phyloP scores from a whole-genome alignment of 768 basidiomycete genomes.

The Phaeolepiota aurea region DNA sequence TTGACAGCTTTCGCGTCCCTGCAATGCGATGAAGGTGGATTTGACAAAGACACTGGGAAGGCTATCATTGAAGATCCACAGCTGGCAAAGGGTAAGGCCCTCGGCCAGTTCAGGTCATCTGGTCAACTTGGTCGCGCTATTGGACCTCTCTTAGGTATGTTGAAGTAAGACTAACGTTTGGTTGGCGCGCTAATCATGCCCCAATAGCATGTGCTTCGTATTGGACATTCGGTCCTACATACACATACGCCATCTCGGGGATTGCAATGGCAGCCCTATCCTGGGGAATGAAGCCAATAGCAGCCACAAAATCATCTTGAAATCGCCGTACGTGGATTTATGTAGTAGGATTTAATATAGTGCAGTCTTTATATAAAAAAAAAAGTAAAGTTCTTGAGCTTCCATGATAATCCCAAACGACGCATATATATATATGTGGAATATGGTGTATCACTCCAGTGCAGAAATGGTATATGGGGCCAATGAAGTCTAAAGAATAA shows the following conservation, averaged over 20 bases:
- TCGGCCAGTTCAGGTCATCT: slow-evolving; percentile 84
- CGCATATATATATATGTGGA: no score
- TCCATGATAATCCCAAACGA: no score
- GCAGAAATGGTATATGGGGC: no score
- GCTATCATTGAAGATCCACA: slow-evolving; percentile 46
- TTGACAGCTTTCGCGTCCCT: slow-evolving; percentile 87
- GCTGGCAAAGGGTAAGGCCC: slow-evolving; percentile 75
- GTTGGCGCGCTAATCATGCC: slow-evolving; percentile 10
- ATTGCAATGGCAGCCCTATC: slow-evolving; percentile 58
- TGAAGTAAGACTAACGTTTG: slow-evolving; percentile 1
- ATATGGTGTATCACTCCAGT: no score
- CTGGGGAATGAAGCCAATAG: slow-evolving; percentile 44
- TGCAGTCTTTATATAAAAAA: neutral
- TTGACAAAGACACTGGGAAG: slow-evolving; percentile 52
- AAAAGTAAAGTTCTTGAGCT: no score
- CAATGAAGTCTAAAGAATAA: no score
- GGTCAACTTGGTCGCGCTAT: slow-evolving; percentile 92
- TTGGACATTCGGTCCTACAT: slow-evolving; percentile 80
- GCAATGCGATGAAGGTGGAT: slow-evolving; percentile 71
- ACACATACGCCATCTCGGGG: slow-evolving; percentile 63
- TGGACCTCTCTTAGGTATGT: slow-evolving; percentile 81
- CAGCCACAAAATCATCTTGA: slow-evolving; percentile 25
- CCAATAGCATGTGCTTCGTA: slow-evolving; percentile 72
- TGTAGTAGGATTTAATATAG: neutral
- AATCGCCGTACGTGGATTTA: slow-evolving; percentile 3